A percentile compares a stretch with the other conserved stretches of the same genome.
phyloP scores from a whole-genome alignment of 2,329 filamentous ascomycete species.

The Metarhizium brunneum region DNA sequence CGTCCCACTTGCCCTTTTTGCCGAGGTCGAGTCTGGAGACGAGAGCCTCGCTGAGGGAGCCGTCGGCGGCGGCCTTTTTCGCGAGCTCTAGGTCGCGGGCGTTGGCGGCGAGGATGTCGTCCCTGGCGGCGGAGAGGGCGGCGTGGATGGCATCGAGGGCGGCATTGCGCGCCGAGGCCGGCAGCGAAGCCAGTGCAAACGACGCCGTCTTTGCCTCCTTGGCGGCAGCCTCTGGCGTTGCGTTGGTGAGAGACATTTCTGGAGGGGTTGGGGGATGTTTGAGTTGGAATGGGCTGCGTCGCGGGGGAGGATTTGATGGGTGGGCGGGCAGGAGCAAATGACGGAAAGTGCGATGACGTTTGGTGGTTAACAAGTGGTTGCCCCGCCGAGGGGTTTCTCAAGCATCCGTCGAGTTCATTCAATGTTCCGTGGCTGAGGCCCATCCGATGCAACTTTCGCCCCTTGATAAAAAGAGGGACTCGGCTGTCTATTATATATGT shows the following conservation, averaged over 20 bases:
- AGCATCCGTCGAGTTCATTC: background rate
- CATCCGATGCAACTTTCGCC: background rate
- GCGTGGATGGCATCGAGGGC: slow-evolving; percentile 76
- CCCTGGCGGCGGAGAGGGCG: slow-evolving; percentile 60
- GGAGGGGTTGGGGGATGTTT: slow-evolving; percentile 1
- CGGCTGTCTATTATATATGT: too few species aligned
- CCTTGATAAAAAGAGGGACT: background rate
- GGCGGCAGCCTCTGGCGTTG: slow-evolving; percentile 68
- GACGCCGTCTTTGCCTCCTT: slow-evolving; percentile 72
- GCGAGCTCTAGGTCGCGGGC: slow-evolving; percentile 71
- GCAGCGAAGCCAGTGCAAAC: slow-evolving; percentile 70
- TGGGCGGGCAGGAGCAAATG: too few species aligned
- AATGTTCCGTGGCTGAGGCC: too few species aligned
- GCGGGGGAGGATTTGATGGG: background rate
- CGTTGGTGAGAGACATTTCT: slow-evolving; percentile 81
- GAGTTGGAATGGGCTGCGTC: background rate
- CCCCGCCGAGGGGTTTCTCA: slow-evolving; percentile 1
- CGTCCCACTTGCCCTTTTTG: slow-evolving; percentile 86
- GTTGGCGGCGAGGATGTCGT: slow-evolving; percentile 79
- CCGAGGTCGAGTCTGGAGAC: slow-evolving; percentile 82
- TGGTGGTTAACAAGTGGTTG: background rate
- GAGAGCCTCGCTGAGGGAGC: slow-evolving; percentile 69
- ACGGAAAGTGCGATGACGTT: slow-evolving; percentile 2
- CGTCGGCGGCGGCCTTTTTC: slow-evolving; percentile 61
- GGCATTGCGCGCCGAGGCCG: slow-evolving; percentile 67